Conservation (phyloP, 257 asterid genomes). For the Jaltomata sinuosa region DNA sequence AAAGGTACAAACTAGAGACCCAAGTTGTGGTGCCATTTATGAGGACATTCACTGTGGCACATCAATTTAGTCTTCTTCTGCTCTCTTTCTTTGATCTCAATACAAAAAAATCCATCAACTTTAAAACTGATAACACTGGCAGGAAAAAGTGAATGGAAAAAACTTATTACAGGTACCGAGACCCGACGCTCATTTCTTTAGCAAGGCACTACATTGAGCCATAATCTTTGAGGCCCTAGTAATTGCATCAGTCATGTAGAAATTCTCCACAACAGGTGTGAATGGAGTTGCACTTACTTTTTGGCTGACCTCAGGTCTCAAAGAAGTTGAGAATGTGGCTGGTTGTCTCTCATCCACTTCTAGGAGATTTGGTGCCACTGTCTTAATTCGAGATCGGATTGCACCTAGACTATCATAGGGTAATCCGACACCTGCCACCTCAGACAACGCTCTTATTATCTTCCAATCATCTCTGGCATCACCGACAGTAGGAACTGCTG, state of each 20-base stretch:
- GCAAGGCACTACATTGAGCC: slow-evolving; percentile 88
- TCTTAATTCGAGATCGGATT: slow-evolving; percentile 56
- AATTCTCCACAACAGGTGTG: slow-evolving; percentile 51
- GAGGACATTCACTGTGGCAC: slow-evolving; percentile 24
- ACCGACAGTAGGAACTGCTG: slow-evolving; percentile 97
- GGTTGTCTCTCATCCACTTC: slow-evolving; percentile 71
- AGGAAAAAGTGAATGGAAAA: slow-evolving; percentile 2
- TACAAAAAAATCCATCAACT: slow-evolving; percentile 6
- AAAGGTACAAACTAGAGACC: slow-evolving; percentile 22
- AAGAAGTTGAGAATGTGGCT: slow-evolving; percentile 55
- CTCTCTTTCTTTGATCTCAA: background rate
- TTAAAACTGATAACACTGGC: slow-evolving; percentile 5
- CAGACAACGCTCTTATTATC: slow-evolving; percentile 77
- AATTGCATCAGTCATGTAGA: slow-evolving; percentile 90
- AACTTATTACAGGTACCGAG: slow-evolving; percentile 31
- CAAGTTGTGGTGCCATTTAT: slow-evolving; percentile 53
- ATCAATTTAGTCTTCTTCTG: background rate
- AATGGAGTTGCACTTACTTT: slow-evolving; percentile 48
- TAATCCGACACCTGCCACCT: slow-evolving; percentile 54
- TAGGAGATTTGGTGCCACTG: slow-evolving; percentile 87
- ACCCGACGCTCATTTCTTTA: slow-evolving; percentile 40
- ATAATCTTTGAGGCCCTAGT: slow-evolving; percentile 97
- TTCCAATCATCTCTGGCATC: slow-evolving; percentile 98
- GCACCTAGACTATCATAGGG: slow-evolving; percentile 58
- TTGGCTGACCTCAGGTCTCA: slow-evolving; percentile 65